These are phyloP conservation scores for Vigna angularis DNA, from an alignment of 306 rosid species.

Conservation along the genomic window DNA sequence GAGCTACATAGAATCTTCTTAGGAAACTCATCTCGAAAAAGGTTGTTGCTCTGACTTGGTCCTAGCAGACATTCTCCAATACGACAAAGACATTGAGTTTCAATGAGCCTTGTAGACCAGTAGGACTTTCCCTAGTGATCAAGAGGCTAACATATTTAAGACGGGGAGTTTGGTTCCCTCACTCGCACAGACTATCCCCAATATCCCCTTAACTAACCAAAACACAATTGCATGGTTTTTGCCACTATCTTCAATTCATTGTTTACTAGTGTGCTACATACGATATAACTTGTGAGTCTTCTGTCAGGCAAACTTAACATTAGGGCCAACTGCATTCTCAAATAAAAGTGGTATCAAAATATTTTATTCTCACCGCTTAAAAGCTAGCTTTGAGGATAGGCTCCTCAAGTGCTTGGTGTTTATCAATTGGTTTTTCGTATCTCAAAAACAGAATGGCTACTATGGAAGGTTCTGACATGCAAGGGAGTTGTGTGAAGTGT, in stretches of 20 bases:
- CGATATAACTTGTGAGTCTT: neutral
- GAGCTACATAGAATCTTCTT: neutral
- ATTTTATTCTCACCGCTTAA: too few species aligned
- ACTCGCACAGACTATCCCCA: neutral
- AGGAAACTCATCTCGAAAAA: too few species aligned
- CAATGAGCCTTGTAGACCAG: neutral
- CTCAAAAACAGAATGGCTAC: too few species aligned
- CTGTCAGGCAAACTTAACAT: neutral
- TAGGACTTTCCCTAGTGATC: neutral
- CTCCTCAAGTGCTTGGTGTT: too few species aligned
- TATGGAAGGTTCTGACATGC: too few species aligned
- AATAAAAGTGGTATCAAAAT: neutral
- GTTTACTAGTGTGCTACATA: neutral
- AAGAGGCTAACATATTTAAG: neutral
- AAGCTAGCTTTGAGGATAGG: too few species aligned
- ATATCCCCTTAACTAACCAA: neutral
- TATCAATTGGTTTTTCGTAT: too few species aligned
- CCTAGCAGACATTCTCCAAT: neutral
- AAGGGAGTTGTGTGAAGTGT: too few species aligned
- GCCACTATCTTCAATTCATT: neutral
- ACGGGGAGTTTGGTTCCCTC: neutral
- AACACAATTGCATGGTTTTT: neutral
- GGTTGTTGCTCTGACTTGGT: too few species aligned
- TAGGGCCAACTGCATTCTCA: neutral
- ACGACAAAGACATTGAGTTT: neutral